Base-by-base conservation (phyloP, 1,284 basidiomycete genomes). In the Agaricales sp. region DNA sequence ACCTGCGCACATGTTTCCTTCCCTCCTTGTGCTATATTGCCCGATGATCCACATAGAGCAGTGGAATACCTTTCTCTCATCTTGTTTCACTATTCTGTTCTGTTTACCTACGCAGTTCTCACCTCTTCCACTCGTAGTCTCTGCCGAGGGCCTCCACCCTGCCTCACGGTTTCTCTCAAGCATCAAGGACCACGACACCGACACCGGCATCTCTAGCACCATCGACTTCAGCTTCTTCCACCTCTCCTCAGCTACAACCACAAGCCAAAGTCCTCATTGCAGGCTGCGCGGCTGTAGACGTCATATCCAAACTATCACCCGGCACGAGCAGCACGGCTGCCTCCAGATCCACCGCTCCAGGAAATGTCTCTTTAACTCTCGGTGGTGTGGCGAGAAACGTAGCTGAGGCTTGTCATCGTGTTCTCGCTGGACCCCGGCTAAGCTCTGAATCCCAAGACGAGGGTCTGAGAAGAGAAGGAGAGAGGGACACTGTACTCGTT, bases 361-460 rank as follows among this genome's bases (percentile, higher is more conserved):
- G 95, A 6, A 68, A 61, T 2, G 78, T 98, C 13, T 67, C 69
- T 2, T 57, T 94, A 22, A 78, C 87, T 0, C 70, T 91, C 0
- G 96, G 96, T 1, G 96, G 96, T 12, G 96, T 99, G 2, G 93
- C 80, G 0, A 80, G 94, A 20, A 99, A 99, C 62, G 81, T 99
- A 45, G 91, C 94, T 1, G 91, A 96, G 61, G 90, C 92, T 1
- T 78, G 92, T 1, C 79, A 87, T 57, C 75, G 85, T 19, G 61
- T 84, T 4, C 63, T 82, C 23, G 60, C 64, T 14, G 65, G 70
- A 24, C 61, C 60, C 43, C 63, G 66, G 20, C 56, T 65, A 20
- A n/a, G 30, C 8, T 8, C 11, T 11, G 8, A 8, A 8, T 8
- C 30, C 11, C n/a, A n/a, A n/a, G n/a, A n/a, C n/a, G n/a, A n/a